Percentiles rank a stretch among this genome's conserved stretches.
These are phyloP conservation scores for Erodium maritimum DNA, from an alignment of 345 rosid species.

Conservation along the genomic window DNA sequence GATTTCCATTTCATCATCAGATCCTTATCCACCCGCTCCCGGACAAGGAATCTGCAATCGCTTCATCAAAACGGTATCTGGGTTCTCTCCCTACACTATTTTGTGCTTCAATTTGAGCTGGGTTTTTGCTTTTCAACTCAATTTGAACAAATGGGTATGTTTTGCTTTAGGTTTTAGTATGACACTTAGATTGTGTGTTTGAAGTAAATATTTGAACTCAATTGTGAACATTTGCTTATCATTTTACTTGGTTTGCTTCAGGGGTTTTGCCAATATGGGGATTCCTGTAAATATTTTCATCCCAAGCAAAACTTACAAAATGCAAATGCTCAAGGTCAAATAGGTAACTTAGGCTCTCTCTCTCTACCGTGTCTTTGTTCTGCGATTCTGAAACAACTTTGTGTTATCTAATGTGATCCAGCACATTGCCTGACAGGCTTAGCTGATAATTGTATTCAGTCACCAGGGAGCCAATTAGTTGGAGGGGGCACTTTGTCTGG, in stretches of 20 bases:
- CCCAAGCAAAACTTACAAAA: constrained; percentile 16
- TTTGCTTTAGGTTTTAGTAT: background rate
- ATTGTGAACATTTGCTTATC: background rate
- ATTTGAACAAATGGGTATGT: background rate
- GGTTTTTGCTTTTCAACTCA: no score
- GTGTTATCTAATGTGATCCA: constrained; percentile 1
- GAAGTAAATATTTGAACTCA: no score
- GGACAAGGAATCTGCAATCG: constrained; percentile 53
- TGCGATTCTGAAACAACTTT: background rate
- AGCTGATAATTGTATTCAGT: constrained; percentile 6
- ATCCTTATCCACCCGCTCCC: constrained; percentile 13
- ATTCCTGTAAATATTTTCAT: constrained; percentile 74
- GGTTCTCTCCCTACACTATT: background rate
- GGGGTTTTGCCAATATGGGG: constrained; percentile 77
- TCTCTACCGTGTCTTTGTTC: background rate
- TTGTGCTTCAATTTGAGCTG: no score
- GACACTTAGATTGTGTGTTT: background rate
- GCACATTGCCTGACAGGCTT: constrained; percentile 2
- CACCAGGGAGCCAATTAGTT: constrained; percentile 13
- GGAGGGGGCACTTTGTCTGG: constrained; percentile 22
- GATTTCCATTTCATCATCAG: no score
- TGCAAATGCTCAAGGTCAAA: constrained; percentile 1
- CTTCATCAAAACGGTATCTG: constrained; percentile 40
- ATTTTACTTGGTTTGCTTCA: constrained; percentile 11
- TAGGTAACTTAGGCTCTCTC: background rate